Percentiles rank a stretch among this genome's conserved stretches.
phyloP scores from a whole-genome alignment of 371 early-diverging fungal species.

The Lichtheimia corymbifera region DNA sequence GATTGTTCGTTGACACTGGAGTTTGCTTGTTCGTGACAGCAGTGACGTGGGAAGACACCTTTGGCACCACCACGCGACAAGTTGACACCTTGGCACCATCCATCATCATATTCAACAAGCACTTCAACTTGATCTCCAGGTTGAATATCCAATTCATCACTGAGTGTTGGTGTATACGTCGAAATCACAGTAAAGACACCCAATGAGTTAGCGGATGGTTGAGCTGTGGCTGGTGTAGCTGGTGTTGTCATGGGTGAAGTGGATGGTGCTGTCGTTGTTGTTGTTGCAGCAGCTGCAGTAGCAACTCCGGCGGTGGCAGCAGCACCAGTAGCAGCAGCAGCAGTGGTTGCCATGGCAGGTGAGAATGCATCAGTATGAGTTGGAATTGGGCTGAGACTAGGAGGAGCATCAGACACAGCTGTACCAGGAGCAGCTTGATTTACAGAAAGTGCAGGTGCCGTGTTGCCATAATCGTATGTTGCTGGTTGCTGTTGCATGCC shows the following conservation, averaged over 20 bases:
- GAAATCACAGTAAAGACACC: conserved; percentile 56
- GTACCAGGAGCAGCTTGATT: too few relatives aligned
- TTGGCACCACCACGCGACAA: conserved; percentile 55
- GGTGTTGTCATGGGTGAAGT: background rate
- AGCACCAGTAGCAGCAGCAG: conserved; percentile 7
- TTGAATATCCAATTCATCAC: conserved; percentile 70
- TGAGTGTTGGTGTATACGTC: conserved; percentile 64
- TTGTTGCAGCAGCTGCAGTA: conserved; percentile 8
- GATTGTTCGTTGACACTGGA: background rate
- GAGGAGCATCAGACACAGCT: too few relatives aligned
- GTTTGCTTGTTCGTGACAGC: conserved; percentile 14
- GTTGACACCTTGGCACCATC: conserved; percentile 70
- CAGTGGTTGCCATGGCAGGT: conserved; percentile 2
- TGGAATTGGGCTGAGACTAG: too few relatives aligned
- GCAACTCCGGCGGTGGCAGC: conserved; percentile 11
- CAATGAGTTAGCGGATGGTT: conserved; percentile 25
- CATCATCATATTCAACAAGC: conserved; percentile 69
- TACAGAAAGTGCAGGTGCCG: too few relatives aligned
- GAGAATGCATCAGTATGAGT: background rate
- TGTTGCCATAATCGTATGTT: too few relatives aligned
- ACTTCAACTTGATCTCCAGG: conserved; percentile 67
- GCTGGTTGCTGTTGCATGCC: too few relatives aligned
- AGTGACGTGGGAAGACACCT: conserved; percentile 70
- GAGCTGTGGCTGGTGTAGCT: conserved; percentile 19
- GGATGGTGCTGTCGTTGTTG: background rate